phyloP scores from a whole-genome alignment of 371 early-diverging fungal genomes.

The Blakeslea trispora region DNA sequence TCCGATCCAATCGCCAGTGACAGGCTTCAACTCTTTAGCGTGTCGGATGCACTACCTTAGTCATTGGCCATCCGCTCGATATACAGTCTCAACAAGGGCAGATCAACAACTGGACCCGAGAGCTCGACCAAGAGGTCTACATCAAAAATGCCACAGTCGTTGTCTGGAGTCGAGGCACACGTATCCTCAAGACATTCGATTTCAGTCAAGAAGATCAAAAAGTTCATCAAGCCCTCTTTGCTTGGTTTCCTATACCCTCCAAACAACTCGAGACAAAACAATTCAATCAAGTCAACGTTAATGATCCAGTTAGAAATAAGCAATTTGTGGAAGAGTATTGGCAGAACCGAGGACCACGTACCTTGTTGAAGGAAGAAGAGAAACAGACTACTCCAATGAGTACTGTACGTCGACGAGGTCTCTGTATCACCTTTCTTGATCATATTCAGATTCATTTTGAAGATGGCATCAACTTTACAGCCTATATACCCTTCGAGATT shows the following conservation, averaged over 20 bases:
- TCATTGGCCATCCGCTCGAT: conserved; percentile 1
- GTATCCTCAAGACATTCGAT: conserved; percentile 40
- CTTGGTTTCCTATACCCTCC: conserved; percentile 38
- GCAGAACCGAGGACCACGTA: conserved; percentile 13
- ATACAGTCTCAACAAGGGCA: conserved; percentile 4
- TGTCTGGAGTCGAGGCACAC: conserved; percentile 49
- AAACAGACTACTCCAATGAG: background rate
- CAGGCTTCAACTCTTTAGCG: conserved; percentile 7
- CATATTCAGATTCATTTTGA: conserved; percentile 16
- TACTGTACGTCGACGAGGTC: conserved; percentile 2
- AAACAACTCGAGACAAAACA: conserved; percentile 21
- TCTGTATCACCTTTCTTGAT: conserved; percentile 24
- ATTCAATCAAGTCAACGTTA: background rate
- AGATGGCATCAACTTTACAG: conserved; percentile 12
- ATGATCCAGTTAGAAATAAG: conserved; percentile 3
- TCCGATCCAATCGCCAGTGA: background rate
- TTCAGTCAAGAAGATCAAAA: conserved; percentile 38
- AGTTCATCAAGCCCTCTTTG: conserved; percentile 47
- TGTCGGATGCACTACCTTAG: background rate
- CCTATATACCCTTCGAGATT: conserved; percentile 23
- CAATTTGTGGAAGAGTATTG: conserved; percentile 10
- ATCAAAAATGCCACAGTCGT: conserved; percentile 48
- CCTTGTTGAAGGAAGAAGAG: conserved; percentile 7
- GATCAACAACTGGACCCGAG: conserved; percentile 8
- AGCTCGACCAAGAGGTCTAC: conserved; percentile 42